Percentiles rank a stretch among this genome's conserved stretches.
These are phyloP conservation scores for Coemansia sp. DNA, from an alignment of 192 early-diverging fungal species.

Conservation along the genomic window DNA sequence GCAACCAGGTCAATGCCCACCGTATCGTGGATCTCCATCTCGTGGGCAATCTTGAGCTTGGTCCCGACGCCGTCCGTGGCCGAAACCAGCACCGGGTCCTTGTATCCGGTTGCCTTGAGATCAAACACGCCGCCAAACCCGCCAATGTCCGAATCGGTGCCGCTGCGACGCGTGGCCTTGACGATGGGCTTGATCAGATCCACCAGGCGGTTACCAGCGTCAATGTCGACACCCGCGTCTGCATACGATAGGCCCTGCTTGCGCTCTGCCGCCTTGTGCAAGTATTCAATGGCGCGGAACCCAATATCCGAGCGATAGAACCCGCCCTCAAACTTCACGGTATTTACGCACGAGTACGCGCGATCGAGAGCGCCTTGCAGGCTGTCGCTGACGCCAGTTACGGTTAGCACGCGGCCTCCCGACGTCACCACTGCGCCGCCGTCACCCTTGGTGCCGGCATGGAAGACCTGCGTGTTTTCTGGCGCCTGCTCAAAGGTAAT, in stretches of 20 bases:
- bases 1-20: constrained; percentile 98
- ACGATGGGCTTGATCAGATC: constrained; percentile 94
- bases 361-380: constrained; percentile 73
- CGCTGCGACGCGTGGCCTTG: constrained; percentile 86
- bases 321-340: constrained; percentile 80
- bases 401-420: constrained; percentile 93
- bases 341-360: constrained; percentile 66
- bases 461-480: constrained; percentile 69
- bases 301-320: constrained; percentile 95
- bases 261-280: constrained; percentile 30
- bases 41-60: constrained; percentile 95
- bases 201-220: constrained; percentile 92
- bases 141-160: constrained; percentile 94
- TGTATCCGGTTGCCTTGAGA: constrained; percentile 86
- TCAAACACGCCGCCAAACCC: constrained; percentile 99
- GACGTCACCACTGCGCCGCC: constrained; percentile 68
- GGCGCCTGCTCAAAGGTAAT: constrained; percentile 60
- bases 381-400: constrained; percentile 74
- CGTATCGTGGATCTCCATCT: constrained; percentile 79
- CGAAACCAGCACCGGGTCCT: constrained; percentile 91
- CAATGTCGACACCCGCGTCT: constrained; percentile 93
- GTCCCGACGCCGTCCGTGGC: constrained; percentile 99
- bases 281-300: constrained; percentile 57
- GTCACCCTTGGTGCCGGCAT: constrained; percentile 77
- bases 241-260: constrained; percentile 79